Evolutionary conservation across 139 green algal genomes (phyloP), one percentile per base, ranked within the genome.

Genomic region (Chlamydomonas asymmetrica): DNA sequence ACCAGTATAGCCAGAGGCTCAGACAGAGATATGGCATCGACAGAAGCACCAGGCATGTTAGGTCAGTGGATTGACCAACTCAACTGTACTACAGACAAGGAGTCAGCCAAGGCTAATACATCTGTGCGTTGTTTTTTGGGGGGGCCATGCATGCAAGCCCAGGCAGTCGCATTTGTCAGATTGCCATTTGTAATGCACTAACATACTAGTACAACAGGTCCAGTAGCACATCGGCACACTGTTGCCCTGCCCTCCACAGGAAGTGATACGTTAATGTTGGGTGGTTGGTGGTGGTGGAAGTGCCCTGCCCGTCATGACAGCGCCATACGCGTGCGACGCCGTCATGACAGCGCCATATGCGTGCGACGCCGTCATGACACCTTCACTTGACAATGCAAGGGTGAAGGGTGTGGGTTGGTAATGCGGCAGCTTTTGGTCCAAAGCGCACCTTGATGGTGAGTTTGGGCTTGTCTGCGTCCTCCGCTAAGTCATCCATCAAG

Each of bases 391-490:
- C 10, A 10, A 10, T 25, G 45, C 45, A 52, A 10, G 16, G 45
- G 45, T 25, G 16, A 10, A 52, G 45, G 45, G 45, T 52, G 16
- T 52, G 16, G 45, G 10, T 25, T 25, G 16, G 45, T 10, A 10
- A 10, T 16, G 16, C 10, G 10, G 45, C 10, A 16, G 10, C 45
- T 52, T 52, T 52, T 52, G 45, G 10, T 52, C 45, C 45, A 16
- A 10, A 52, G 10, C 60, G 13, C 29, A 48, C 50, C 57, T 25
- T 13, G 38, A 67, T 64, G 9, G 25, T 13, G 56, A 66, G 67
- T 50, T 66, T 60, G 31, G 76, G 76, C 41, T 82, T 82, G 63
- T 82, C 72, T 1, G 65, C 75, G 40, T 86, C 81, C 43, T 82
- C 75, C 5, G 71, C 40, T 7, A 32, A 57, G 66, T 87, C 81